Percentiles rank a stretch among this genome's conserved stretches.
Conservation (phyloP, 257 asterid genomes). For the Gentiana dahurica region DNA sequence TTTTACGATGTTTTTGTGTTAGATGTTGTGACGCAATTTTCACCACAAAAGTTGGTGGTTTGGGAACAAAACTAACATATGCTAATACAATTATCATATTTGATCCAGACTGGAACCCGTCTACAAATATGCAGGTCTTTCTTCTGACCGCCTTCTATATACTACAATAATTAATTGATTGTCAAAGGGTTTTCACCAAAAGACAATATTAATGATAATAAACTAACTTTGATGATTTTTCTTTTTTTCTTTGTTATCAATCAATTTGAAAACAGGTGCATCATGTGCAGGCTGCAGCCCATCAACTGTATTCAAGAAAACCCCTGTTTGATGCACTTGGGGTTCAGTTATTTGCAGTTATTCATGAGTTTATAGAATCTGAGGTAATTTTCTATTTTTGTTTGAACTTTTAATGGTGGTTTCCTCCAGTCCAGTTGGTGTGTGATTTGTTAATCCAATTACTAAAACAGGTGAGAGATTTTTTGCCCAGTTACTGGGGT, state of each 20-base stretch:
- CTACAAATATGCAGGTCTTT: not conserved
- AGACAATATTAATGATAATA: too few relatives aligned
- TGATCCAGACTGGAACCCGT: conserved; percentile 84
- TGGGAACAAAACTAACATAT: too few relatives aligned
- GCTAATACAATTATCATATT: too few relatives aligned
- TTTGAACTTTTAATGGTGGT: not conserved
- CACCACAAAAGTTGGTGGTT: too few relatives aligned
- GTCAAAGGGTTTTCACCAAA: too few relatives aligned
- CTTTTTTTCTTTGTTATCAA: not conserved
- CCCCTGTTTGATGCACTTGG: conserved; percentile 85
- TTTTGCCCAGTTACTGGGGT: conserved; percentile 95
- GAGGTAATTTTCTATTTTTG: conserved; percentile 38
- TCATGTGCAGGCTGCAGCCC: conserved; percentile 96
- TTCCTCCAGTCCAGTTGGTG: conserved; percentile 1
- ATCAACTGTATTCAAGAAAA: conserved; percentile 69
- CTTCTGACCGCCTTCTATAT: too few relatives aligned
- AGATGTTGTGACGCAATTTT: too few relatives aligned
- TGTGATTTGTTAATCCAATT: not conserved
- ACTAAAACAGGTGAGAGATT: conserved; percentile 44
- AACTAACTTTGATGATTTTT: too few relatives aligned
- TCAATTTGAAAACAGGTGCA: conserved; percentile 25
- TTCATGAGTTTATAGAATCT: conserved; percentile 67
- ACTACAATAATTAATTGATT: too few relatives aligned
- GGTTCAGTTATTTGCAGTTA: conserved; percentile 53
- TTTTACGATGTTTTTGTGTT: too few relatives aligned